Evolutionary conservation across 176 grass and related monocot species (phyloP).

Genomic region (Ensete ventricosum): DNA sequence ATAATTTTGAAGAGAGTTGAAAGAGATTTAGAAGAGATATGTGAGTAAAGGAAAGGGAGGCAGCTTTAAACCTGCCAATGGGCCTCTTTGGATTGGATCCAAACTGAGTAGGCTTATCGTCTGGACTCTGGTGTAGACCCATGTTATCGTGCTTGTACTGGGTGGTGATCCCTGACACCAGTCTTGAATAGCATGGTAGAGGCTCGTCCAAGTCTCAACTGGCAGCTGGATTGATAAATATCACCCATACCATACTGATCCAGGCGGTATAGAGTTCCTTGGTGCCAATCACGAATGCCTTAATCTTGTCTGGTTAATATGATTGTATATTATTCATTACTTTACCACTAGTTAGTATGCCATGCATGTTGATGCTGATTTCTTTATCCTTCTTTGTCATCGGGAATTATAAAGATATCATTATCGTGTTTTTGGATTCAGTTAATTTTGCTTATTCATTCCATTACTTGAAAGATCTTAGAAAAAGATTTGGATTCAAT

Average conservation of each 20-base stretch:
- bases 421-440: not conserved
- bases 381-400: not conserved
- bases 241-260: no score
- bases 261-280: no score
- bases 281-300: no score
- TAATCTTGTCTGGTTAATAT: not conserved
- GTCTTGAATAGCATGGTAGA: no score
- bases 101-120: no score
- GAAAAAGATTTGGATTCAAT: conserved; percentile 11
- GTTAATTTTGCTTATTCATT: not conserved
- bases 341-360: not conserved
- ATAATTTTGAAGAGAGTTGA: not conserved
- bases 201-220: no score
- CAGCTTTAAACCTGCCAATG: not conserved
- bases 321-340: not conserved
- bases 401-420: no score
- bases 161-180: no score
- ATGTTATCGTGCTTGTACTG: no score
- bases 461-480: not conserved
- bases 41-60: not conserved
- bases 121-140: no score
- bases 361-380: not conserved
- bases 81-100: not conserved
- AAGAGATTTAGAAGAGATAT: not conserved
- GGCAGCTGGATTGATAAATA: no score